Conservation (phyloP, 2,329 filamentous ascomycete genomes). For the Arthrocladium fulminans region DNA sequence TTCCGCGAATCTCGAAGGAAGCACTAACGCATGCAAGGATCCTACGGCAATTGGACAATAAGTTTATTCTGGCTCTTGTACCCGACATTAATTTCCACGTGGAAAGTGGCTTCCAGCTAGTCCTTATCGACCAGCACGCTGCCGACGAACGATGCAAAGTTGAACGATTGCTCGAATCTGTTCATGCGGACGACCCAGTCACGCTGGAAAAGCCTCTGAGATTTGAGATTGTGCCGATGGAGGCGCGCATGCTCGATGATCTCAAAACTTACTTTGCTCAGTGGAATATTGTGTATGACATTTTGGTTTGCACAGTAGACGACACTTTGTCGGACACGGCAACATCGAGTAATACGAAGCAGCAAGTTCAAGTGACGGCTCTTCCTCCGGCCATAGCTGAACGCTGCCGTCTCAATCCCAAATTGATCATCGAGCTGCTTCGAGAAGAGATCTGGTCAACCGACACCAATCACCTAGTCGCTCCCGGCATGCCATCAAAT, state of each 20-base stretch:
- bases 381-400: conserved; percentile 68
- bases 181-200: conserved; percentile 35
- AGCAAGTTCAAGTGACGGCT: conserved; percentile 36
- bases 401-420: conserved; percentile 63
- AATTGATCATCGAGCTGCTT: conserved; percentile 63
- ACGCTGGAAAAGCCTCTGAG: conserved; percentile 44
- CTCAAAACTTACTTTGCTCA: conserved; percentile 50
- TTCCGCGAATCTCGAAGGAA: conserved; percentile 33
- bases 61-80: conserved; percentile 63
- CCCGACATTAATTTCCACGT: conserved; percentile 29
- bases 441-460: conserved; percentile 63
- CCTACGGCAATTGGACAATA: conserved; percentile 75
- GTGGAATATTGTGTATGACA: conserved; percentile 68
- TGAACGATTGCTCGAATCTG: conserved; percentile 58
- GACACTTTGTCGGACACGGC: not conserved
- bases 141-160: conserved; percentile 81
- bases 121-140: conserved; percentile 87
- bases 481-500: not conserved
- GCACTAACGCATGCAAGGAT: conserved; percentile 54
- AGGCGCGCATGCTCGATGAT: conserved; percentile 50
- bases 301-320: conserved; percentile 22
- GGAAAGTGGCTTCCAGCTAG: conserved; percentile 38
- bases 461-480: not conserved
- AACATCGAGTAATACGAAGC: not conserved
- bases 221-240: conserved; percentile 57